Evolutionary conservation across 2,329 filamentous ascomycete species (phyloP).

Genomic region (Fusarium floridanum): DNA sequence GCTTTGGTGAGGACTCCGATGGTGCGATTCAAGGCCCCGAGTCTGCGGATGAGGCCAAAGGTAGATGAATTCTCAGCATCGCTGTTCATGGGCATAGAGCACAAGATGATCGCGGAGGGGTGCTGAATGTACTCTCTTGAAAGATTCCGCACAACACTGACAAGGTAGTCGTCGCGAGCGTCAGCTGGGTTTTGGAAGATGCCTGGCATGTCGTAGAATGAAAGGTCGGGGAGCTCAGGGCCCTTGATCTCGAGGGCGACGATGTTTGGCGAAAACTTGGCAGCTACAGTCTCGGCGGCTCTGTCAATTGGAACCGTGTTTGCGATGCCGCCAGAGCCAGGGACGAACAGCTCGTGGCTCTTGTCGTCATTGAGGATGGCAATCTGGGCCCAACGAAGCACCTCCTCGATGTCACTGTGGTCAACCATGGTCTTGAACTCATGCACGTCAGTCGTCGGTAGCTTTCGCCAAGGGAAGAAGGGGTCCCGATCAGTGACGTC

Average conservation of each 20-base stretch:
- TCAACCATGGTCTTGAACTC: conserved; percentile 75
- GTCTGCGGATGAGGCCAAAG: conserved; percentile 71
- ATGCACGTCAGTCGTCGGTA: conserved; percentile 58
- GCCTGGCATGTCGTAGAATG: conserved; percentile 88
- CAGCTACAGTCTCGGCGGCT: conserved; percentile 61
- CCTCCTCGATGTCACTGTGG: conserved; percentile 73
- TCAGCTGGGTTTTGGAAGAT: conserved; percentile 79
- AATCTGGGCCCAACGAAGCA: conserved; percentile 80
- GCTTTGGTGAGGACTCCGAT: conserved; percentile 89
- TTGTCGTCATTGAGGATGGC: conserved; percentile 78
- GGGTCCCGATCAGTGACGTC: conserved; percentile 64
- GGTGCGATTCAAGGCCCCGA: conserved; percentile 69
- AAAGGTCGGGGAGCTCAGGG: conserved; percentile 77
- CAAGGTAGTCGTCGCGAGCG: conserved; percentile 75
- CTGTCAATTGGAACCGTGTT: conserved; percentile 51
- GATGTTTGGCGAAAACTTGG: conserved; percentile 85
- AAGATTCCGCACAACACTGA: conserved; percentile 78
- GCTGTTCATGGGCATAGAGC: conserved; percentile 81
- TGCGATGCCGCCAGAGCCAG: conserved; percentile 59
- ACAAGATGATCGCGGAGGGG: conserved; percentile 79
- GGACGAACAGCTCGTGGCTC: conserved; percentile 66
- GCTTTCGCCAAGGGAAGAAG: conserved; percentile 75
- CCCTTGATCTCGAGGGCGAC: conserved; percentile 82
- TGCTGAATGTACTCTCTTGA: conserved; percentile 78
- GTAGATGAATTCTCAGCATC: conserved; percentile 83